phyloP scores from a whole-genome alignment of 768 basidiomycete species.

The Rhodotorula graminis region DNA sequence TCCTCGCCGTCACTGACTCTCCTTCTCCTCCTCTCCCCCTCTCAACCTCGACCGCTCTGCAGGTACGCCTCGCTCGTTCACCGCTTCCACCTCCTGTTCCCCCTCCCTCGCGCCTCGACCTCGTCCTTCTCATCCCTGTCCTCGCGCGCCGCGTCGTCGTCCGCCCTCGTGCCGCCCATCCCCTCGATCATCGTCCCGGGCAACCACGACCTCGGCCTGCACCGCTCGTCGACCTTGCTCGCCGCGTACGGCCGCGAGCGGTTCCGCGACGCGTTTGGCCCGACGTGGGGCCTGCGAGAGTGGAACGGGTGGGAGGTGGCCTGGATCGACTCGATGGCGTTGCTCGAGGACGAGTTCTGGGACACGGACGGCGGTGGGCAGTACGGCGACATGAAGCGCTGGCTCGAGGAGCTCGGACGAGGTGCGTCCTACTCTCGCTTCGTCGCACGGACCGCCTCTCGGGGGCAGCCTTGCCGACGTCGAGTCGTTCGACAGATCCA shows the following conservation, averaged over 20 bases:
- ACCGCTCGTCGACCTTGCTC: slow-evolving; percentile 22
- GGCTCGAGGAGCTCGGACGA: slow-evolving; percentile 54
- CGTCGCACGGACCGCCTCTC: neutral
- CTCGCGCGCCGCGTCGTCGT: neutral
- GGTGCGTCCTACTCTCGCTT: slow-evolving; percentile 33
- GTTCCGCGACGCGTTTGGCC: slow-evolving; percentile 71
- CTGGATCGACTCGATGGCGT: slow-evolving; percentile 66
- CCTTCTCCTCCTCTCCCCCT: neutral
- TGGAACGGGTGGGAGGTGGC: slow-evolving; percentile 69
- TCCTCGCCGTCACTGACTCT: neutral
- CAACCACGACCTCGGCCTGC: slow-evolving; percentile 80
- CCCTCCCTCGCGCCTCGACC: slow-evolving; percentile 49
- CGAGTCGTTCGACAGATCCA: too few species aligned
- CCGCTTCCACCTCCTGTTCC: slow-evolving; percentile 56
- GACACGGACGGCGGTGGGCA: slow-evolving; percentile 50
- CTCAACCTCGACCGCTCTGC: neutral
- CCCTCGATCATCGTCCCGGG: slow-evolving; percentile 66
- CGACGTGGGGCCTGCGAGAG: slow-evolving; percentile 56
- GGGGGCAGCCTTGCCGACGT: too few species aligned
- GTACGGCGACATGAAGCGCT: slow-evolving; percentile 48
- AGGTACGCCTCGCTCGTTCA: slow-evolving; percentile 70
- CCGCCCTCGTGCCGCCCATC: slow-evolving; percentile 15
- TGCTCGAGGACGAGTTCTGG: slow-evolving; percentile 63
- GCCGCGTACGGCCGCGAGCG: slow-evolving; percentile 52
- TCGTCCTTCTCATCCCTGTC: slow-evolving; percentile 16